Evolutionary conservation across 1,284 basidiomycete species (phyloP).

Genomic region (Moniliella sp.): DNA sequence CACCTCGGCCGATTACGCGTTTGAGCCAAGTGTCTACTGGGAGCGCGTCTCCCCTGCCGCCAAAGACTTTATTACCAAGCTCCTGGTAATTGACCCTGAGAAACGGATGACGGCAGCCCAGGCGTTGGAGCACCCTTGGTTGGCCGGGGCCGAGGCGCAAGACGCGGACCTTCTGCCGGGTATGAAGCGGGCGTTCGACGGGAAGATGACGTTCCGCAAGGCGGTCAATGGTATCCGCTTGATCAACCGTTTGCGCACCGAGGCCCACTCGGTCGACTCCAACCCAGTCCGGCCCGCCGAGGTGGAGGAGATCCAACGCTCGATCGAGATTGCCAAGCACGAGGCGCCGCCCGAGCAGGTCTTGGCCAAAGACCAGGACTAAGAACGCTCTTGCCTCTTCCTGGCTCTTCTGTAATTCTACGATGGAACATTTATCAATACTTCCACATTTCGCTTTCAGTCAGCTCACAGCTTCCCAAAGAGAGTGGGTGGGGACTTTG

Average conservation of each 20-base stretch:
- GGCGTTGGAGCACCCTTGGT: constrained; percentile 25
- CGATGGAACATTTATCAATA: too few relatives aligned
- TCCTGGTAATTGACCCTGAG: constrained; percentile 21
- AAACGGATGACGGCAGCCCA: constrained; percentile 17
- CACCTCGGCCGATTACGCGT: constrained; percentile 27
- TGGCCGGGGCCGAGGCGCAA: constrained; percentile 2
- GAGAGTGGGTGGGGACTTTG: too few relatives aligned
- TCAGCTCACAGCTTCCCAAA: too few relatives aligned
- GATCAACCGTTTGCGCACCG: constrained; percentile 6
- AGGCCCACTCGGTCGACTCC: neutral
- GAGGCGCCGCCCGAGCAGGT: constrained; percentile 1
- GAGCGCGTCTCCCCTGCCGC: constrained; percentile 20
- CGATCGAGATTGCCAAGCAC: constrained; percentile 1
- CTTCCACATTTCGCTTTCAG: too few relatives aligned
- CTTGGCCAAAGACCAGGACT: neutral
- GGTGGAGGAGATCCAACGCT: constrained; percentile 2
- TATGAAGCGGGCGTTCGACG: constrained; percentile 32
- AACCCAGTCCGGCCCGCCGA: constrained; percentile 3
- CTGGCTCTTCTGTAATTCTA: too few relatives aligned
- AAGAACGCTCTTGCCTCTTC: neutral
- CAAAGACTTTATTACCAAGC: constrained; percentile 23
- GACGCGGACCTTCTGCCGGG: constrained; percentile 21
- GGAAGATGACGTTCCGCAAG: constrained; percentile 26
- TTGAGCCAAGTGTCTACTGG: constrained; percentile 28
- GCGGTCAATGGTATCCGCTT: constrained; percentile 23